These are phyloP conservation scores for Aphelidium insulamus DNA, from an alignment of 371 early-diverging fungal genomes.

Conservation along the genomic window DNA sequence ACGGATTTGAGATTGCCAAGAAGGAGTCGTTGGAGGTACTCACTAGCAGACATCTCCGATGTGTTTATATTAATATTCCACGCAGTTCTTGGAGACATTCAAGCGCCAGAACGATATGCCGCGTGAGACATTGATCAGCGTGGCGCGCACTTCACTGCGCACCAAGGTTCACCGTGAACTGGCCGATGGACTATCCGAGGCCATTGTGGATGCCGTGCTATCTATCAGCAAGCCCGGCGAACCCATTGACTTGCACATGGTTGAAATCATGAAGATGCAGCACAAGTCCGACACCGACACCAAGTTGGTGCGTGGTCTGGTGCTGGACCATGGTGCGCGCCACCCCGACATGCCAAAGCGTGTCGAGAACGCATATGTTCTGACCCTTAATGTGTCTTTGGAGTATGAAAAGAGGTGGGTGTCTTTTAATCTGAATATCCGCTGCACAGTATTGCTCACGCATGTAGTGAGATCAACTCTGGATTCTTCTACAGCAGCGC, in stretches of 20 bases:
- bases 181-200: constrained; percentile 81
- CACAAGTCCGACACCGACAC: constrained; percentile 92
- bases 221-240: constrained; percentile 49
- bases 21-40: constrained; percentile 64
- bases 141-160: constrained; percentile 83
- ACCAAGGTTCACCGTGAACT: constrained; percentile 84
- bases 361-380: constrained; percentile 71
- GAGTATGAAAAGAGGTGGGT: constrained; percentile 95
- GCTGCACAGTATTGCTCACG: neutral
- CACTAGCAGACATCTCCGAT: neutral
- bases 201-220: constrained; percentile 89
- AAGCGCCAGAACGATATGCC: constrained; percentile 50
- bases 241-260: constrained; percentile 97
- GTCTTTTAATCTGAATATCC: neutral
- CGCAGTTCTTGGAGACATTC: constrained; percentile 67
- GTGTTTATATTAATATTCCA: neutral
- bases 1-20: constrained; percentile 91
- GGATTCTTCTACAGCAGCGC: constrained; percentile 97
- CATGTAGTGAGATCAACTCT: constrained; percentile 89
- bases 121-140: constrained; percentile 70
- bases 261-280: constrained; percentile 99
- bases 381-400: constrained; percentile 95
- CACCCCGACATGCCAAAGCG: constrained; percentile 99
- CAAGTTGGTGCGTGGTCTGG: constrained; percentile 85
- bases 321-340: constrained; percentile 98